These are phyloP conservation scores for Panaeolus cyanescens DNA, from an alignment of 768 basidiomycete species.

Conservation along the genomic window DNA sequence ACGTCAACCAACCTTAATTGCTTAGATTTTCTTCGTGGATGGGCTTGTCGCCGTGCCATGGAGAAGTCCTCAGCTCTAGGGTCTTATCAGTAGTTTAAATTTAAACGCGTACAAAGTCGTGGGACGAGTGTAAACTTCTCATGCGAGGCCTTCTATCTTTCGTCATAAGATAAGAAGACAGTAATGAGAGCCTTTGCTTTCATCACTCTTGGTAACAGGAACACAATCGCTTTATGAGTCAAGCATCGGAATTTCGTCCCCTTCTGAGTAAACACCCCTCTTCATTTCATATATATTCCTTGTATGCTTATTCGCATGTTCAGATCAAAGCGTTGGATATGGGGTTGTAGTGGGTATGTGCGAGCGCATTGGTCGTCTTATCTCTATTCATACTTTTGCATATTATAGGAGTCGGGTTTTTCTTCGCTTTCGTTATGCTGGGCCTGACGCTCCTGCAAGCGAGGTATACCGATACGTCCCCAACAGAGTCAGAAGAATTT, in stretches of 20 bases:
- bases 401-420: conserved; percentile 46
- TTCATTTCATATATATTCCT: not conserved
- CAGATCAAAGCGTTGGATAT: not conserved
- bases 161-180: not conserved
- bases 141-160: not conserved
- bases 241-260: not conserved
- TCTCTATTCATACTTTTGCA: not conserved
- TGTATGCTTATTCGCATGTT: not conserved
- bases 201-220: not conserved
- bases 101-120: not conserved
- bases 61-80: no score
- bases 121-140: not conserved
- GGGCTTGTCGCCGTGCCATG: no score
- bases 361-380: not conserved
- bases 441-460: conserved; percentile 45
- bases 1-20: no score
- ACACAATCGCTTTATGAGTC: not conserved
- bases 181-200: not conserved
- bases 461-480: conserved; percentile 47
- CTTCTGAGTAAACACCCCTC: not conserved
- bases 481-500: conserved; percentile 49
- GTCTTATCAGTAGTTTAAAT: not conserved
- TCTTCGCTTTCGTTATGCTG: conserved; percentile 50
- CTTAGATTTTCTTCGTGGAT: no score
- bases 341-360: not conserved